Percentiles rank a stretch among this genome's conserved stretches.
These are phyloP conservation scores for Phaeotremella skinneri DNA, from an alignment of 768 basidiomycete species.

Conservation along the genomic window DNA sequence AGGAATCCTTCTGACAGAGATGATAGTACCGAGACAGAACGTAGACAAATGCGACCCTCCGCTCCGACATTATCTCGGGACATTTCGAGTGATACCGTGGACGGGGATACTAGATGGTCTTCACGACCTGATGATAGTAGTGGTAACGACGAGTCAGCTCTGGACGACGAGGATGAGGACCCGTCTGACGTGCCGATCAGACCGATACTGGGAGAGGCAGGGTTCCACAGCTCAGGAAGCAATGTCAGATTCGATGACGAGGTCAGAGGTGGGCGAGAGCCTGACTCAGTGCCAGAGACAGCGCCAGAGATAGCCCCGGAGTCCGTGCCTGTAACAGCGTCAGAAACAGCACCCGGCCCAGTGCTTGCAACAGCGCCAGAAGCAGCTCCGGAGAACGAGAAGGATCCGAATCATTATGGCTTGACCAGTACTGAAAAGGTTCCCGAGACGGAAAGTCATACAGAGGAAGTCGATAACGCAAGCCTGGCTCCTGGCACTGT, in stretches of 20 bases:
- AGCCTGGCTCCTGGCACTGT: background rate
- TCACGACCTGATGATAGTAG: background rate
- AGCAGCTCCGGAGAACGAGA: background rate
- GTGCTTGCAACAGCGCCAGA: no score
- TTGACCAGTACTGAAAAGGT: background rate
- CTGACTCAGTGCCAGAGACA: no score
- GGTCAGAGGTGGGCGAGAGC: no score
- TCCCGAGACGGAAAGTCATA: background rate
- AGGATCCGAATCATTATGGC: background rate
- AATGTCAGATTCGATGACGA: background rate
- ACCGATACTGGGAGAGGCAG: constrained; percentile 8
- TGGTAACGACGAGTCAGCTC: background rate
- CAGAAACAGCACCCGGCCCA: no score
- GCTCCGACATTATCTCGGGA: background rate
- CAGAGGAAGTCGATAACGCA: background rate
- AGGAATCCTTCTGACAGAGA: constrained; percentile 30
- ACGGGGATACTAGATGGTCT: constrained; percentile 10
- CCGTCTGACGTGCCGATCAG: background rate
- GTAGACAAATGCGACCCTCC: constrained; percentile 5
- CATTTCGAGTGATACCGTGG: constrained; percentile 9
- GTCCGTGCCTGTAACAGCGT: no score
- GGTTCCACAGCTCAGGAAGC: background rate
- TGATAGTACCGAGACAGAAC: constrained; percentile 31
- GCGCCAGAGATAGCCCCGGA: no score
- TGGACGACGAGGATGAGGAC: constrained; percentile 9